phyloP scores from a whole-genome alignment of 139 green algal species.

The Tetradesmus lagerheimii region DNA sequence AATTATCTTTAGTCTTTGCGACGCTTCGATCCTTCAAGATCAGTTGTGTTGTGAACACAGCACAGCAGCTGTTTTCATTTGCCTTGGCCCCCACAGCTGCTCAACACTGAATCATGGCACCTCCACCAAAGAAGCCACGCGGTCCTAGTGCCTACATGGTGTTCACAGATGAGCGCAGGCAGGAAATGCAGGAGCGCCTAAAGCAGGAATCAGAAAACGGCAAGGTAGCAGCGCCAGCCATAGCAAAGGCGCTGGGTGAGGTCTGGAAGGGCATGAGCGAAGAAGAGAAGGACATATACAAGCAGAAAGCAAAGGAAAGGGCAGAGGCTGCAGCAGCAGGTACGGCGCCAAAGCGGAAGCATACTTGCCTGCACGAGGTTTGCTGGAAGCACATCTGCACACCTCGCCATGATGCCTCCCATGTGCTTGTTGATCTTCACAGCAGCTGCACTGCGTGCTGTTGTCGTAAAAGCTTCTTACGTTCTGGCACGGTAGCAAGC shows the following conservation, averaged over 20 bases:
- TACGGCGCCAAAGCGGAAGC: neutral
- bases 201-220: constrained; percentile 19
- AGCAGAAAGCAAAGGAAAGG: constrained; percentile 51
- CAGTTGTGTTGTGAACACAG: neutral
- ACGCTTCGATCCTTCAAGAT: neutral
- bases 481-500: no score
- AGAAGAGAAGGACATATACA: constrained; percentile 70
- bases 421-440: no score
- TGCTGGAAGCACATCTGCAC: no score
- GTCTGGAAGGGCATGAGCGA: constrained; percentile 71
- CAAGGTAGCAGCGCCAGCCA: constrained; percentile 54
- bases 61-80: neutral
- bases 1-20: neutral
- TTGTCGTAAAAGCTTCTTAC: no score
- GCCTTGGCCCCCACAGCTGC: neutral
- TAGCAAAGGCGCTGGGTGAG: constrained; percentile 75
- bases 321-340: constrained; percentile 32
- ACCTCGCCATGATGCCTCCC: no score
- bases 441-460: no score
- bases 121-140: neutral
- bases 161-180: constrained; percentile 60
- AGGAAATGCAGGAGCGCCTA: constrained; percentile 19
- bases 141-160: constrained; percentile 63
- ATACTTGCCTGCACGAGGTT: neutral
- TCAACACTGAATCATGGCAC: neutral